Conservation (phyloP, 2,329 filamentous ascomycete genomes). For the Helminthosporium solani region DNA sequence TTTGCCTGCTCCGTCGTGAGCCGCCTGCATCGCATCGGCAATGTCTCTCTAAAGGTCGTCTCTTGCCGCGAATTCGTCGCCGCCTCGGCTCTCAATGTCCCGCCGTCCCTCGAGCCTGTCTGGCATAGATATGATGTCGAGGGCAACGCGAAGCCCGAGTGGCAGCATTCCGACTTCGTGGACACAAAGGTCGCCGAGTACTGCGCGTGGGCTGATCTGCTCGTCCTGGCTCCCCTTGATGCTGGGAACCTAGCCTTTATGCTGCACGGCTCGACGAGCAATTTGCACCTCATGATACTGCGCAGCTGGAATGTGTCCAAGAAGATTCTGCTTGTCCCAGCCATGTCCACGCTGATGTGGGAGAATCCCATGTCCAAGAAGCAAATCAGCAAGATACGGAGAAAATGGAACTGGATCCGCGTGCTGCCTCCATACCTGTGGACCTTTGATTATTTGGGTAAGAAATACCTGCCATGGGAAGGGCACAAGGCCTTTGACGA, state of each 20-base stretch:
- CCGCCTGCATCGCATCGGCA: slow-evolving; percentile 67
- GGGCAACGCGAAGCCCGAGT: slow-evolving; percentile 16
- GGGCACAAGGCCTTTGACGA: slow-evolving; percentile 70
- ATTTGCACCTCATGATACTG: slow-evolving; percentile 75
- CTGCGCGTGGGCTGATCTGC: slow-evolving; percentile 83
- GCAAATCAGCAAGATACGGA: slow-evolving; percentile 78
- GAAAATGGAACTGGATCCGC: slow-evolving; percentile 84
- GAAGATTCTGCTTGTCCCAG: slow-evolving; percentile 79
- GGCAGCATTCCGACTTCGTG: slow-evolving; percentile 26
- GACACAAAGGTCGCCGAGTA: slow-evolving; percentile 65
- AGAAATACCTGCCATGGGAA: slow-evolving; percentile 54
- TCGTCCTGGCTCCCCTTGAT: slow-evolving; percentile 82
- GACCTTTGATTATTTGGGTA: slow-evolving; percentile 64
- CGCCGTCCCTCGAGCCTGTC: slow-evolving; percentile 28
- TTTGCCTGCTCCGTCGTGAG: slow-evolving; percentile 67
- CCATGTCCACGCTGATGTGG: slow-evolving; percentile 89
- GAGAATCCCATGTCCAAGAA: slow-evolving; percentile 85
- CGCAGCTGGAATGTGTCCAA: slow-evolving; percentile 87
- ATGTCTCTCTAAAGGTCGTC: slow-evolving; percentile 51
- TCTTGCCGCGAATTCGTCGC: slow-evolving; percentile 30
- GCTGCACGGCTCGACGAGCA: slow-evolving; percentile 80
- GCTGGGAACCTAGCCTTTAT: slow-evolving; percentile 84
- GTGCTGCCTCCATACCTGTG: slow-evolving; percentile 80
- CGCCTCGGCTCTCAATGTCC: slow-evolving; percentile 21
- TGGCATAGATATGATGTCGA: slow-evolving; percentile 34